Base-by-base conservation (phyloP, 257 asterid genomes). In the Solanum medicagineum region DNA sequence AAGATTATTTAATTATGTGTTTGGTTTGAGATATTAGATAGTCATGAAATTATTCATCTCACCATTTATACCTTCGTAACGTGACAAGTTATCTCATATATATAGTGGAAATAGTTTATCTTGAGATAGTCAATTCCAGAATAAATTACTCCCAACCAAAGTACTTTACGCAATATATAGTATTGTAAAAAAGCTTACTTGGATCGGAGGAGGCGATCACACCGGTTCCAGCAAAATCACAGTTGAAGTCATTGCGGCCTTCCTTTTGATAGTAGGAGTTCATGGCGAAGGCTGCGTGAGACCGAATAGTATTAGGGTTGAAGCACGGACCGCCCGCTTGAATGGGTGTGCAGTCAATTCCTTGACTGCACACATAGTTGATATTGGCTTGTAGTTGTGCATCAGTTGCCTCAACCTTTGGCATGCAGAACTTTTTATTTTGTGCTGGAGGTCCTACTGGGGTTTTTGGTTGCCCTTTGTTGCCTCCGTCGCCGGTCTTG, bases 181-280 rank as follows among this genome's bases (percentile, higher is more conserved):
- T 9, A 59, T n/a, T 60, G 15, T 2, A 32, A 4, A 60, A n/a
- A 60, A n/a, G 13, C 88, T 85, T 69, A 88, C 90, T 60, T 54
- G 85, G 87, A 83, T 60, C 68, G 13, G 42, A 11, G 57, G 15
- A 7, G 5, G 87, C 49, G 65, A 85, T 20, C 5, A 81, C 22
- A 77, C 83, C 80, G 40, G 89, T 87, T 22, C 47, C 85, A 24
- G 75, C 59, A 73, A 84, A 79, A 55, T 81, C 81, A 55, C 87
- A 81, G 32, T 75, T 80, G 14, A 84, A 81, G 36, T 60, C 4
- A 8, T 55, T 84, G 70, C 87, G 75, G 40, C 77, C 83, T 16
- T 29, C 73, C 42, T 54, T 79, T 80, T 80, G 87, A 16, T 69
- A 79, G 55, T 77, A 36, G 0, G 71, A 71, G 36, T 85, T 79